phyloP scores from a whole-genome alignment of 2,329 filamentous ascomycete genomes.

The Curvularia lunata region DNA sequence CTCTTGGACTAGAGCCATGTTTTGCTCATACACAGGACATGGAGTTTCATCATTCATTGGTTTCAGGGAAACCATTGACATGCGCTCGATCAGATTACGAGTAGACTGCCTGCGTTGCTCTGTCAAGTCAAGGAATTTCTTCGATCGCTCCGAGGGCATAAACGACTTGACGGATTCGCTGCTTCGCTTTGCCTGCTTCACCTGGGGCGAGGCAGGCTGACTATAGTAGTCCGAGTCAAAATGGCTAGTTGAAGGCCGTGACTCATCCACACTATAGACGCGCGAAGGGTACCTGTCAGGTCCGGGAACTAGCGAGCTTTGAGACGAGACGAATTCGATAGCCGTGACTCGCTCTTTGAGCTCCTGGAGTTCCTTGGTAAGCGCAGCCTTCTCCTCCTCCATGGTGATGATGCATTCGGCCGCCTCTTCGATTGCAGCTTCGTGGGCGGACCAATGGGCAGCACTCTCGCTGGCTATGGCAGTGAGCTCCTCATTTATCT shows the following conservation, averaged over 20 bases:
- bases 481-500: slow-evolving; percentile 33
- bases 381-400: slow-evolving; percentile 34
- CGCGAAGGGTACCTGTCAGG: slow-evolving; percentile 26
- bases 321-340: slow-evolving; percentile 20
- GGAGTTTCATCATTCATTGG: slow-evolving; percentile 19
- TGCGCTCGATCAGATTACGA: slow-evolving; percentile 38
- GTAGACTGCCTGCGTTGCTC: slow-evolving; percentile 34
- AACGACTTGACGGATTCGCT: slow-evolving; percentile 27
- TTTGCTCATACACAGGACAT: slow-evolving; percentile 19
- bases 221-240: slow-evolving; percentile 49
- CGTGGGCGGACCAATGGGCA: slow-evolving; percentile 31
- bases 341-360: slow-evolving; percentile 29
- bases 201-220: slow-evolving; percentile 42
- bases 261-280: slow-evolving; percentile 44
- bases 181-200: slow-evolving; percentile 28
- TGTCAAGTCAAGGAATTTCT: slow-evolving; percentile 38
- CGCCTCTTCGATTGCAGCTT: slow-evolving; percentile 43
- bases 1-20: slow-evolving; percentile 14
- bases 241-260: slow-evolving; percentile 45
- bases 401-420: slow-evolving; percentile 41
- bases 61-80: slow-evolving; percentile 41
- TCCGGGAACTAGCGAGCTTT: slow-evolving; percentile 25
- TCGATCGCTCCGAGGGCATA: slow-evolving; percentile 37
- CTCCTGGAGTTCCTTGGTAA: slow-evolving; percentile 33
- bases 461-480: slow-evolving; percentile 39